A percentile compares a stretch with the other conserved stretches of the same genome.
These are phyloP conservation scores for Heterococcus sp. DNA, from an alignment of 108 stramenopile species.

Conservation along the genomic window DNA sequence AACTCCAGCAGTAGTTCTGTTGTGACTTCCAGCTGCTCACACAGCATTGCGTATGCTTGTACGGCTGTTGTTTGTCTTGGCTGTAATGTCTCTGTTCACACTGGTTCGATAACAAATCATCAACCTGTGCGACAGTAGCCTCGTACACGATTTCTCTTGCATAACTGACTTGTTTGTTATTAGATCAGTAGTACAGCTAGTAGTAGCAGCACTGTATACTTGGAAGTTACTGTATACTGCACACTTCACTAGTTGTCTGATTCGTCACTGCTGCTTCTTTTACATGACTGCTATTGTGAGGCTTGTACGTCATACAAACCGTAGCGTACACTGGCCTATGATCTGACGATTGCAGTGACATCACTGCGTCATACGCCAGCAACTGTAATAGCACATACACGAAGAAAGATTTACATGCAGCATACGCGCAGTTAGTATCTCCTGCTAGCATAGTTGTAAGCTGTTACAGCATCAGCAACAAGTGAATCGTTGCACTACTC, in stretches of 20 bases:
- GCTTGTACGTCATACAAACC: conserved; percentile 6
- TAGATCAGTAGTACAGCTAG: too few relatives aligned
- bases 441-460: background rate
- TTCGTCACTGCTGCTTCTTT: conserved; percentile 5
- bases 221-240: background rate
- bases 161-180: too few relatives aligned
- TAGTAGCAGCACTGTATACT: background rate
- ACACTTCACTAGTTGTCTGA: conserved; percentile 37
- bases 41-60: too few relatives aligned
- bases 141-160: too few relatives aligned
- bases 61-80: too few relatives aligned
- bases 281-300: background rate
- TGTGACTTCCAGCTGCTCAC: too few relatives aligned
- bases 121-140: too few relatives aligned
- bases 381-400: conserved; percentile 3
- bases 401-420: background rate
- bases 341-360: conserved; percentile 18
- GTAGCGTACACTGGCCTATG: conserved; percentile 40
- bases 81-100: too few relatives aligned
- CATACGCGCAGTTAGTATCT: background rate
- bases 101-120: too few relatives aligned
- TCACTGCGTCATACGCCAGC: conserved; percentile 20
- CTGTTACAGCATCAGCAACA: background rate
- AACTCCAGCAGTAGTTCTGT: too few relatives aligned
- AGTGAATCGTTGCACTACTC: background rate